Conservation (phyloP, 2,329 filamentous ascomycete genomes). For the Pestalotiopsis sp. region DNA sequence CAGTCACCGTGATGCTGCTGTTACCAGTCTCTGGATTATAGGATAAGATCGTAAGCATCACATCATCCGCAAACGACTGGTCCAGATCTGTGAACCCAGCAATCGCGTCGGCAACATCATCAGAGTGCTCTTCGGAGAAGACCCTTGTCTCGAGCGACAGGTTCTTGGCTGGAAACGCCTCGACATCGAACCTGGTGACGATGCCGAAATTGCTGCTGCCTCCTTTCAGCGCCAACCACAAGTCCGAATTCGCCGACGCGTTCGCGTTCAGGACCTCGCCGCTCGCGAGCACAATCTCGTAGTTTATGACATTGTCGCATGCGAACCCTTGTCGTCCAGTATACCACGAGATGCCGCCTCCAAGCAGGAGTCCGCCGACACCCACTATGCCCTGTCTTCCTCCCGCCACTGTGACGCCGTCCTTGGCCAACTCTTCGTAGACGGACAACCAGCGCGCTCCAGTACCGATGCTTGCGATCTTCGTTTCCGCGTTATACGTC, state of each 20-base stretch:
- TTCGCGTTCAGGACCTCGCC: constrained; percentile 39
- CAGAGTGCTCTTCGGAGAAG: not conserved
- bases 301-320: constrained; percentile 42
- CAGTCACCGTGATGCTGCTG: not conserved
- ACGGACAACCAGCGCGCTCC: constrained; percentile 27
- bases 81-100: constrained; percentile 22
- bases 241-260: constrained; percentile 39
- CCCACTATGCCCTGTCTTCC: constrained; percentile 18
- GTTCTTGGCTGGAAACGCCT: constrained; percentile 25
- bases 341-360: constrained; percentile 19
- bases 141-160: not conserved
- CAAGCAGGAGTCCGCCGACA: constrained; percentile 22
- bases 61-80: not conserved
- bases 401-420: constrained; percentile 14
- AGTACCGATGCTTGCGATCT: too few species aligned
- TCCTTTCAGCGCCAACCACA: constrained; percentile 49
- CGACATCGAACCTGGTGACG: constrained; percentile 38
- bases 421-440: constrained; percentile 24
- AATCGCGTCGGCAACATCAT: constrained; percentile 13
- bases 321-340: constrained; percentile 22
- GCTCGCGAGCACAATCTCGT: constrained; percentile 45
- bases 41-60: not conserved
- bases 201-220: constrained; percentile 50
- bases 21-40: not conserved
- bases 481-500: too few species aligned